These are phyloP conservation scores for Takashimella tepidaria DNA, from an alignment of 1,284 basidiomycete species.

Conservation along the genomic window DNA sequence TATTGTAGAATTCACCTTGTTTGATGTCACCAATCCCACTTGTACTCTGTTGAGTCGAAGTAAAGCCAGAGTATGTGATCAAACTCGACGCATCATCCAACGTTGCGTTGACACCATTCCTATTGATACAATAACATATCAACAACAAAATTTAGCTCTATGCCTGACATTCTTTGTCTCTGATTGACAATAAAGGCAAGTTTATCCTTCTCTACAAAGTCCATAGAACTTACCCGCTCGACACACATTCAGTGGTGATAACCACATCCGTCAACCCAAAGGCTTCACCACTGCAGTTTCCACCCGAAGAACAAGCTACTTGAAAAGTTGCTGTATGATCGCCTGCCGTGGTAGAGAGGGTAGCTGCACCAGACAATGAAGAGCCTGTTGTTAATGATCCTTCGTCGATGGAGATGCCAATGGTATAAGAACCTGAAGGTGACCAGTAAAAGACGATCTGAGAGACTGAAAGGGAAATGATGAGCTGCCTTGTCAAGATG, in stretches of 20 bases:
- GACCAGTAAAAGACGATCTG: constrained; percentile 13
- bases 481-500: not conserved
- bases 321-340: constrained; percentile 21
- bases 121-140: constrained; percentile 3
- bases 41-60: constrained; percentile 12
- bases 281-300: not conserved
- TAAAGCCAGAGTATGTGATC: constrained; percentile 27
- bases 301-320: constrained; percentile 7
- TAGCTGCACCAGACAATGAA: constrained; percentile 6
- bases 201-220: too few relatives aligned
- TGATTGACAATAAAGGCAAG: too few relatives aligned
- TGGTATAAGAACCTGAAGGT: not conserved
- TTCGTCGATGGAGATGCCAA: constrained; percentile 20
- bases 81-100: constrained; percentile 26
- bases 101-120: constrained; percentile 18
- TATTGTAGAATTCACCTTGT: constrained; percentile 19
- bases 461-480: too few relatives aligned
- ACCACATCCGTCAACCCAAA: constrained; percentile 20
- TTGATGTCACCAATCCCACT: constrained; percentile 18
- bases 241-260: constrained; percentile 11
- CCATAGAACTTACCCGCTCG: constrained; percentile 15
- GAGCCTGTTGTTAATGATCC: constrained; percentile 9
- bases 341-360: constrained; percentile 9
- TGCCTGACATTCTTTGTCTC: too few relatives aligned
- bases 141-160: too few relatives aligned